phyloP scores from a whole-genome alignment of 768 basidiomycete species.

The Tylopilus rubrobrunneus region DNA sequence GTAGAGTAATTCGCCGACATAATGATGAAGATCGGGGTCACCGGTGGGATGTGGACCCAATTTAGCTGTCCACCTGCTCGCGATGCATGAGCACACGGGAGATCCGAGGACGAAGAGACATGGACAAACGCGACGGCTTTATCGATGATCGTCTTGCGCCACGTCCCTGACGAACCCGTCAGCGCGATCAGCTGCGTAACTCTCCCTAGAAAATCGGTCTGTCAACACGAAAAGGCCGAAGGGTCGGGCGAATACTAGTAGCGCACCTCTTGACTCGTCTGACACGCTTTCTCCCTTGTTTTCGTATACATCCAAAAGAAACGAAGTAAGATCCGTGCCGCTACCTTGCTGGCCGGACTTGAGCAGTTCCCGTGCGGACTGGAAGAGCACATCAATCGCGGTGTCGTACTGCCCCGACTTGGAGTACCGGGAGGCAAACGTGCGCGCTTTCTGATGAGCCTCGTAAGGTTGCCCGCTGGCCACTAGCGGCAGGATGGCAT shows the following conservation, averaged over 20 bases:
- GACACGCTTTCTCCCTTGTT: conserved; percentile 63
- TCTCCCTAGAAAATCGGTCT: conserved; percentile 49
- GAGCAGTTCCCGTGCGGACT: conserved; percentile 80
- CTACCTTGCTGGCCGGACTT: conserved; percentile 87
- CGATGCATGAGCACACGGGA: conserved; percentile 16
- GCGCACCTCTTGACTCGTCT: conserved; percentile 80
- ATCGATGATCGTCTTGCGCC: conserved; percentile 90
- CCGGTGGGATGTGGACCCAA: conserved; percentile 78
- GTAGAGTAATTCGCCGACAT: conserved; percentile 82
- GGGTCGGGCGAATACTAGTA: neutral
- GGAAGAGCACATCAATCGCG: conserved; percentile 92
- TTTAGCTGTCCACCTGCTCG: conserved; percentile 78
- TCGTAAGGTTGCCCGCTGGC: conserved; percentile 74
- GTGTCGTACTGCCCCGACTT: conserved; percentile 79
- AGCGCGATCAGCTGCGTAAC: conserved; percentile 90
- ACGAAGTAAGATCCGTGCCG: conserved; percentile 79
- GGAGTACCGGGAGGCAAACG: conserved; percentile 84
- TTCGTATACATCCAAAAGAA: conserved; percentile 83
- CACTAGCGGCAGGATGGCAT: conserved; percentile 73
- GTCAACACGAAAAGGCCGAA: neutral
- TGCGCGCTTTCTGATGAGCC: conserved; percentile 95
- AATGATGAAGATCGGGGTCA: conserved; percentile 84
- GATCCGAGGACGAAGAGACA: conserved; percentile 4
- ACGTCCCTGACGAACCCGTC: conserved; percentile 70
- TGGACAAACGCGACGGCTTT: conserved; percentile 71